Conservation (phyloP, 1,284 basidiomycete genomes). For the Cerioporus squamosus region DNA sequence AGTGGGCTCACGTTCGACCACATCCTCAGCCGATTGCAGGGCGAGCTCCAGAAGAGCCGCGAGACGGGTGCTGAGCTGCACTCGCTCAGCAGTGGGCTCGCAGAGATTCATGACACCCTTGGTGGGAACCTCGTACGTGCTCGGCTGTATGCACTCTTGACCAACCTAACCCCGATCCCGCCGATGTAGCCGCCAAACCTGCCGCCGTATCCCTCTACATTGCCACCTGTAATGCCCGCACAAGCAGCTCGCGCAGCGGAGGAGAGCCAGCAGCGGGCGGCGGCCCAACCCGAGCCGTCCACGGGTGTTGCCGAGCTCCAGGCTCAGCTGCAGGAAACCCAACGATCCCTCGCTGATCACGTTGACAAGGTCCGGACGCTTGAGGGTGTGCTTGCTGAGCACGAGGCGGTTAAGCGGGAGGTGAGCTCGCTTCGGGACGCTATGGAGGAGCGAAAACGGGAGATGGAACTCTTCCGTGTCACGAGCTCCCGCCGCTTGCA, state of each 20-base stretch:
- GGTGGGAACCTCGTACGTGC: slow-evolving; percentile 78
- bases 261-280: slow-evolving; percentile 24
- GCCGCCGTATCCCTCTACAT: slow-evolving; percentile 60
- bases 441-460: slow-evolving; percentile 61
- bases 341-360: slow-evolving; percentile 78
- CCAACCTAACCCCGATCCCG: background rate
- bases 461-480: slow-evolving; percentile 35
- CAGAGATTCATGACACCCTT: slow-evolving; percentile 91
- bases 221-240: slow-evolving; percentile 69
- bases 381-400: slow-evolving; percentile 85
- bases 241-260: slow-evolving; percentile 44
- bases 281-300: slow-evolving; percentile 35
- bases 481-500: slow-evolving; percentile 28
- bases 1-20: slow-evolving; percentile 85
- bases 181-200: slow-evolving; percentile 55
- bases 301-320: slow-evolving; percentile 73
- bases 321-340: slow-evolving; percentile 85
- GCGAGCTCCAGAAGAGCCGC: slow-evolving; percentile 91
- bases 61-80: slow-evolving; percentile 93
- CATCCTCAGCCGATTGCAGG: slow-evolving; percentile 79
- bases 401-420: slow-evolving; percentile 86
- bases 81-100: slow-evolving; percentile 81
- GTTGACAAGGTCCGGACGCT: slow-evolving; percentile 87
- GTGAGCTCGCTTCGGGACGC: slow-evolving; percentile 73
- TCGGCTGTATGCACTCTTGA: background rate